Conservation (phyloP, 2,329 filamentous ascomycete species). For the Blumeria graminis region DNA sequence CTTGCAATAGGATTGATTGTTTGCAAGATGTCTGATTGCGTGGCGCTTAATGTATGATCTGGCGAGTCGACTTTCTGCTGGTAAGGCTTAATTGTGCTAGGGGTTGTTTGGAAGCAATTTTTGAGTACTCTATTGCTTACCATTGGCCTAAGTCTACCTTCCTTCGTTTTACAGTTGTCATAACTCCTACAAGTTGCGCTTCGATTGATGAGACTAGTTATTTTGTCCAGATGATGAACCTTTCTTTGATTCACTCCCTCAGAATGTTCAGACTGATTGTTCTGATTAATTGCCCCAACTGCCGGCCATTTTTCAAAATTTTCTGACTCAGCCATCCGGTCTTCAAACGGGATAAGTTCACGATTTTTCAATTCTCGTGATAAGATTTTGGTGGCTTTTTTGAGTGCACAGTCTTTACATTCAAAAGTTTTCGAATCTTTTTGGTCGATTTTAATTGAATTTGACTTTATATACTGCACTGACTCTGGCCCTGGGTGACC, state of each 20-base stretch:
- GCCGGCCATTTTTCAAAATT: background rate
- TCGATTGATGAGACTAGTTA: background rate
- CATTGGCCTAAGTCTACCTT: background rate
- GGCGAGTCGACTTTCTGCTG: background rate
- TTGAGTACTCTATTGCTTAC: background rate
- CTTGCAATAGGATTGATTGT: background rate
- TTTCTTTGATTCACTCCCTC: no score
- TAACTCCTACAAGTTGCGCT: background rate
- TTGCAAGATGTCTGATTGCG: background rate
- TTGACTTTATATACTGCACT: background rate
- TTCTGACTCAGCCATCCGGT: background rate
- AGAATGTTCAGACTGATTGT: background rate
- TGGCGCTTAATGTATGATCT: background rate
- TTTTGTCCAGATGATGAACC: background rate
- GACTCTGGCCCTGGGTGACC: background rate
- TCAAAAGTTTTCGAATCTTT: background rate
- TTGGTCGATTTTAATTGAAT: background rate
- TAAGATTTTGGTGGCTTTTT: background rate
- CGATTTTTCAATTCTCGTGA: background rate
- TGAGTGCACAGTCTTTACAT: background rate
- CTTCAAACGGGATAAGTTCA: background rate
- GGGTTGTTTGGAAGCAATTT: background rate
- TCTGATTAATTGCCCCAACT: background rate
- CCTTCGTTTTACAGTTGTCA: background rate
- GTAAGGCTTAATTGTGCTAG: background rate